These are phyloP conservation scores for Linnemannia hyalina DNA, from an alignment of 192 early-diverging fungal species.

Conservation along the genomic window DNA sequence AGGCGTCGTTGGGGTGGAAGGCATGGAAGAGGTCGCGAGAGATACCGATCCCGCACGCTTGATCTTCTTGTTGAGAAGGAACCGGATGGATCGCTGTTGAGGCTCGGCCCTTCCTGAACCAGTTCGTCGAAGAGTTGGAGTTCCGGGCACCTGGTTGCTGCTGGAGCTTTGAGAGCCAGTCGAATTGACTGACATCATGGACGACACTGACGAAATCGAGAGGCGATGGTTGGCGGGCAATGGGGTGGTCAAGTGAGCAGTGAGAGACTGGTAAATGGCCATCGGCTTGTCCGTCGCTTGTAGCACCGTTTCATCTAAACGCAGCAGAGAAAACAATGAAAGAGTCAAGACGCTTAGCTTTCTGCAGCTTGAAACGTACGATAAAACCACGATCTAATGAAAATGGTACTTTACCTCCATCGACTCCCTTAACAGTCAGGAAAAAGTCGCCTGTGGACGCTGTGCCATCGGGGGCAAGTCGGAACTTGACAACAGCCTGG, in stretches of 20 bases:
- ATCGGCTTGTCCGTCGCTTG: slow-evolving; percentile 68
- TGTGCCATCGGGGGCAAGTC: slow-evolving; percentile 62
- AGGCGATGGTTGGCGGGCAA: slow-evolving; percentile 63
- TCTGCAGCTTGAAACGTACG: not conserved
- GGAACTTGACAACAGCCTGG: slow-evolving; percentile 65
- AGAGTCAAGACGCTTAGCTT: not conserved
- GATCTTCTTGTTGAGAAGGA: slow-evolving; percentile 65
- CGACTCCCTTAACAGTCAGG: slow-evolving; percentile 64
- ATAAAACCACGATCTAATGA: not conserved
- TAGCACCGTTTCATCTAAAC: slow-evolving; percentile 61
- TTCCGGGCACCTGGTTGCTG: not conserved
- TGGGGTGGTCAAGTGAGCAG: slow-evolving; percentile 62
- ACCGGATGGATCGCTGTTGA: slow-evolving; percentile 58
- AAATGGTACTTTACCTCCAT: slow-evolving; percentile 58
- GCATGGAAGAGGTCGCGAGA: slow-evolving; percentile 15
- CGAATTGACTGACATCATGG: slow-evolving; percentile 53
- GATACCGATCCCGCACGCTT: slow-evolving; percentile 41
- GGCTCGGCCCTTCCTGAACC: slow-evolving; percentile 29
- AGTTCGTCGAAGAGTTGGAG: slow-evolving; percentile 27
- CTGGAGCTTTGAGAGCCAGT: slow-evolving; percentile 34
- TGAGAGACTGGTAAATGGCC: slow-evolving; percentile 66
- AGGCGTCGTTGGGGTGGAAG: slow-evolving; percentile 36
- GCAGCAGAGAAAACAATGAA: not conserved
- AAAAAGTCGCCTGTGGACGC: slow-evolving; percentile 63
- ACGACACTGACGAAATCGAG: slow-evolving; percentile 60